Percentiles rank a stretch among this genome's conserved stretches.
These are phyloP conservation scores for Drosera spatulata DNA, from an alignment of 179 eudicot genomes.

Conservation along the genomic window DNA sequence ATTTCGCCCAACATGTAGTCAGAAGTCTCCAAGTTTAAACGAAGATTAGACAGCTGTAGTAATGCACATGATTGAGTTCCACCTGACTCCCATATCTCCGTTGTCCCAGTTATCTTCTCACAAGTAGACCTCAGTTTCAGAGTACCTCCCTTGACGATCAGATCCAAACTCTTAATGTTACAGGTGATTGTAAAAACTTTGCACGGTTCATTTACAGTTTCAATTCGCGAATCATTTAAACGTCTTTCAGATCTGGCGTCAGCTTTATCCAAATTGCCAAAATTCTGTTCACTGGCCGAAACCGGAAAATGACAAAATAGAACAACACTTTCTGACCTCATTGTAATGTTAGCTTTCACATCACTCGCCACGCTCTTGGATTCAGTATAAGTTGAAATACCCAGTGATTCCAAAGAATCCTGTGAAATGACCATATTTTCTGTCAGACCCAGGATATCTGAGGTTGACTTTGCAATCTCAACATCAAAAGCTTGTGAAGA, in stretches of 20 bases:
- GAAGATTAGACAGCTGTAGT: conserved; percentile 52
- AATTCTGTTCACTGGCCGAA: conserved; percentile 31
- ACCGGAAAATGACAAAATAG: conserved; percentile 54
- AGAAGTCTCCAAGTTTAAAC: conserved; percentile 33
- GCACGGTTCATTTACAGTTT: conserved; percentile 23
- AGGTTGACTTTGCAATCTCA: conserved; percentile 15
- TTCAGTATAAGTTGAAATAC: conserved; percentile 12
- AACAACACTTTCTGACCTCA: conserved; percentile 42
- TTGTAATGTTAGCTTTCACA: conserved; percentile 13
- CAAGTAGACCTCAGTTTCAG: conserved; percentile 27
- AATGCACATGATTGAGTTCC: conserved; percentile 48
- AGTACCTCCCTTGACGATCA: conserved; percentile 25
- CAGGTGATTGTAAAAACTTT: conserved; percentile 38
- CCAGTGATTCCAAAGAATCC: conserved; percentile 13
- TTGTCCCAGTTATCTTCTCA: conserved; percentile 45
- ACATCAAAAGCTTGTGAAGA: conserved; percentile 13
- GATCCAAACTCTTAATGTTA: conserved; percentile 40
- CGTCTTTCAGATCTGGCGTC: conserved; percentile 15
- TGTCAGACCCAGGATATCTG: conserved; percentile 11
- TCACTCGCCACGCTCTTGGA: conserved; percentile 17
- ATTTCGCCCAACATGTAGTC: conserved; percentile 16
- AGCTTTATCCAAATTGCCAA: conserved; percentile 13
- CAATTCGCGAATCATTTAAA: conserved; percentile 13
- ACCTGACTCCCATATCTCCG: conserved; percentile 32
- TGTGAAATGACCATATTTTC: conserved; percentile 9